phyloP scores from a whole-genome alignment of 441 rosid species.

The Mallotus repandus region DNA sequence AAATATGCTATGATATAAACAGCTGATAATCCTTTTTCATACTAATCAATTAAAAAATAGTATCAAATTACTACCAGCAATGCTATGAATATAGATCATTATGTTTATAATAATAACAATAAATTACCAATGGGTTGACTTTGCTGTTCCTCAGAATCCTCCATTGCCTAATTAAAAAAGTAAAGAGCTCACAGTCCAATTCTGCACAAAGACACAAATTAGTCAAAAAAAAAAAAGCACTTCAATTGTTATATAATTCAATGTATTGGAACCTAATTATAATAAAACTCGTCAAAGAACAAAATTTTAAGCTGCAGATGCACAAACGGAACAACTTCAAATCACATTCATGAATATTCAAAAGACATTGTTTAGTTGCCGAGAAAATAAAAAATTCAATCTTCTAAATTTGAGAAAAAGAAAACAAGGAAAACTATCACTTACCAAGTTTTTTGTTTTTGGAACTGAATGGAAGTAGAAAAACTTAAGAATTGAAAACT shows the following conservation, averaged over 20 bases:
- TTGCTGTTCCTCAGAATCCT: conserved; percentile 46
- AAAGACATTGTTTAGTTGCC: background rate
- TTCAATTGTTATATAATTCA: background rate
- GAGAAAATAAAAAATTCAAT: background rate
- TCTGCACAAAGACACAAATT: background rate
- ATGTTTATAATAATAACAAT: background rate
- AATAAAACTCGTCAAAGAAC: no score
- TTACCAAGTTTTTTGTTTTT: background rate
- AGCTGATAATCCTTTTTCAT: conserved; percentile 1
- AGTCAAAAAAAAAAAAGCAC: background rate
- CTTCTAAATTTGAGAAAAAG: no score
- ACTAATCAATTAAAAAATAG: background rate
- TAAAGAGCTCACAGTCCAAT: background rate
- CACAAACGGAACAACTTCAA: background rate
- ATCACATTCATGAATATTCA: background rate
- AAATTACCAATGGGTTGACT: conserved; percentile 42
- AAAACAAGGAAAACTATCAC: no score
- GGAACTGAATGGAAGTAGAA: background rate
- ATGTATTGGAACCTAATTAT: no score
- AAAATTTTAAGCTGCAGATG: background rate
- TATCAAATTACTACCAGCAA: background rate
- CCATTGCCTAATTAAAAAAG: conserved; percentile 34
- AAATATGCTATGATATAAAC: background rate
- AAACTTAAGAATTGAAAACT: background rate
- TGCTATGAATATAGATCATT: background rate